Evolutionary conservation across 225 moss, liverwort and hornwort genomes (phyloP).

Genomic region (Antitrichia curtipendula): DNA sequence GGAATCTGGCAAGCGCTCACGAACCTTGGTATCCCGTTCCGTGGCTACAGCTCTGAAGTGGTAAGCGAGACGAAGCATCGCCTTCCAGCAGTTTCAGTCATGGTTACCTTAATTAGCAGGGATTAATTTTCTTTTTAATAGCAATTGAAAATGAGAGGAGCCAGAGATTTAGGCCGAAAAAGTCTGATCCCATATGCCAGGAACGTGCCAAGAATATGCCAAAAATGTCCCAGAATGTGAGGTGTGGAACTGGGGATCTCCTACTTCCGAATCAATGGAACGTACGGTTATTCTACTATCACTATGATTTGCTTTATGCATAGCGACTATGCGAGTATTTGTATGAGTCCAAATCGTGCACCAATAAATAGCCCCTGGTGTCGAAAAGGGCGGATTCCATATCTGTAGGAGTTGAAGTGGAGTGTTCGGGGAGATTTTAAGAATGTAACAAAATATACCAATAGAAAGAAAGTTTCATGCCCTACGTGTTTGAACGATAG

Average conservation of each 20-base stretch:
- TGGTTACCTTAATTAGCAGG: background rate
- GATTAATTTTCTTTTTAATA: too few species aligned
- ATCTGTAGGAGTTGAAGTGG: background rate
- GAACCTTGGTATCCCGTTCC: constrained; percentile 43
- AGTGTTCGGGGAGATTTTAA: background rate
- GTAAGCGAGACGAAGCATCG: constrained; percentile 2
- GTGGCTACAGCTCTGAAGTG: constrained; percentile 58
- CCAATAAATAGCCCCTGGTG: background rate
- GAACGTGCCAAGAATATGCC: background rate
- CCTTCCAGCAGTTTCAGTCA: background rate
- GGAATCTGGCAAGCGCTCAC: constrained; percentile 56
- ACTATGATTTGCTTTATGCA: background rate
- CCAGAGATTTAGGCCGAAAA: background rate
- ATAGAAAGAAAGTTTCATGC: background rate
- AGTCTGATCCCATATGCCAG: background rate
- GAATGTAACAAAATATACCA: background rate
- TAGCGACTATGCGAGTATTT: background rate
- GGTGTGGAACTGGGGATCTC: background rate
- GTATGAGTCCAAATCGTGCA: background rate
- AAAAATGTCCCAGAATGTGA: background rate
- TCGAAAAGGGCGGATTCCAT: background rate
- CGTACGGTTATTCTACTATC: background rate
- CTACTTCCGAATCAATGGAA: background rate
- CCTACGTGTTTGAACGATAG: background rate
- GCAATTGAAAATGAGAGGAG: background rate